phyloP scores from a whole-genome alignment of 257 asterid genomes.

The Eucommia ulmoides region DNA sequence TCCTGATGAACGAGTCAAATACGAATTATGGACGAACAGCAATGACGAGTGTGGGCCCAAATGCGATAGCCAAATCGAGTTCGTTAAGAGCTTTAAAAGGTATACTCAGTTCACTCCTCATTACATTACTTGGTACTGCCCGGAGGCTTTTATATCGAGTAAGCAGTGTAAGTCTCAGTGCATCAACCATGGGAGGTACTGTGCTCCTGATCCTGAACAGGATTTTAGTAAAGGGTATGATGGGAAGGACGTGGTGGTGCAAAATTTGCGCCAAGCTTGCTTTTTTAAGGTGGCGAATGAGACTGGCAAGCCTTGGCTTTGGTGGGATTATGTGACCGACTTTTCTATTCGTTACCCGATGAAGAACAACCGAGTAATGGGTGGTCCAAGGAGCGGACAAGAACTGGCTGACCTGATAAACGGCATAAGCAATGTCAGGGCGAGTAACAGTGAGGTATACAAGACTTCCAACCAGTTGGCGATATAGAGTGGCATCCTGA shows the following conservation, averaged over 20 bases:
- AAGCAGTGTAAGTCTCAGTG: slow-evolving; percentile 96
- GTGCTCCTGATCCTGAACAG: slow-evolving; percentile 98
- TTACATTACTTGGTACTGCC: slow-evolving; percentile 97
- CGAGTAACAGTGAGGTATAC: no score
- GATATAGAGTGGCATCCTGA: no score
- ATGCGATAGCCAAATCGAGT: slow-evolving; percentile 83
- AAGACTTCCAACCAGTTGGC: no score
- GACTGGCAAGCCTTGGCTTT: slow-evolving; percentile 72
- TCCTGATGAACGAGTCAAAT: no score
- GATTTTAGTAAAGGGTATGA: slow-evolving; percentile 84
- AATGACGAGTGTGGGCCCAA: slow-evolving; percentile 90
- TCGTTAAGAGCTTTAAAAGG: slow-evolving; percentile 77
- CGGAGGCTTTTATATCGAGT: slow-evolving; percentile 83
- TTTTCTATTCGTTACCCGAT: slow-evolving; percentile 94
- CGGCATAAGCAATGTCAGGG: no score
- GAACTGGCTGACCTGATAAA: no score
- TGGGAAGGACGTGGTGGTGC: slow-evolving; percentile 81
- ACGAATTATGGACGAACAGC: slow-evolving; percentile 96
- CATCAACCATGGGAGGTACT: slow-evolving; percentile 84
- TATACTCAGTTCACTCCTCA: slow-evolving; percentile 90
- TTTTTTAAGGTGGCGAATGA: slow-evolving; percentile 77
- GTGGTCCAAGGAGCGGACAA: no score
- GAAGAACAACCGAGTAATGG: no score
- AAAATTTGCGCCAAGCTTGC: slow-evolving; percentile 86
- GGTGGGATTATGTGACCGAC: slow-evolving; percentile 99